These are phyloP conservation scores for Lagenidium giganteum DNA, from an alignment of 352 stramenopile genomes.

Conservation along the genomic window DNA sequence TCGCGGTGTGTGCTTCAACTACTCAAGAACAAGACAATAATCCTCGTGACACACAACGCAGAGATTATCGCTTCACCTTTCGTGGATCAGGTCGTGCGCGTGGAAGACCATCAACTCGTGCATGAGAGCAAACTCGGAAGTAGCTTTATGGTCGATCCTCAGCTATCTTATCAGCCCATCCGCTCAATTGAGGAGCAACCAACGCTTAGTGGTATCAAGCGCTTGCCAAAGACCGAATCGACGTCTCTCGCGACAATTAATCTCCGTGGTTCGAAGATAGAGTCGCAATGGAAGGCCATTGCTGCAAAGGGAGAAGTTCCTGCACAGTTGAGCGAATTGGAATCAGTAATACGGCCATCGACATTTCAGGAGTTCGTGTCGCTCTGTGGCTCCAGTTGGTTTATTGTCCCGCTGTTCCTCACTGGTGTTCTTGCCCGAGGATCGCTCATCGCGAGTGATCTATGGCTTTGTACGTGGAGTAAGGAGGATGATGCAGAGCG, in stretches of 20 bases:
- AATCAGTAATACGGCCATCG: not conserved
- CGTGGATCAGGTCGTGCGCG: slow-evolving; percentile 14
- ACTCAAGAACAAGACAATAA: slow-evolving; percentile 39
- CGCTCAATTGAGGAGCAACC: not conserved
- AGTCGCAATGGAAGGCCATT: slow-evolving; percentile 8
- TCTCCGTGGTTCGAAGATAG: slow-evolving; percentile 2
- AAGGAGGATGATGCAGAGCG: slow-evolving; percentile 3
- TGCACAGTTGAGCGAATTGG: slow-evolving; percentile 1
- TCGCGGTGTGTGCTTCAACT: slow-evolving; percentile 11
- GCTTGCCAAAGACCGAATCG: too few species aligned
- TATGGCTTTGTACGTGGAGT: slow-evolving; percentile 21
- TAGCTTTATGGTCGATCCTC: not conserved
- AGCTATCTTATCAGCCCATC: slow-evolving; percentile 9
- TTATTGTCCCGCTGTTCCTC: slow-evolving; percentile 9
- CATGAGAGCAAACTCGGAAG: slow-evolving; percentile 10
- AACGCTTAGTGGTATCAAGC: too few species aligned
- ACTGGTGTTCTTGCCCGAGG: slow-evolving; percentile 4
- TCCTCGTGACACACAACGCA: slow-evolving; percentile 88
- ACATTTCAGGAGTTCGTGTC: slow-evolving; percentile 6
- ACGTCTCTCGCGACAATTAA: not conserved
- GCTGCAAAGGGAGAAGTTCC: slow-evolving; percentile 1
- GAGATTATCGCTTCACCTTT: slow-evolving; percentile 20
- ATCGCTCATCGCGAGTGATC: slow-evolving; percentile 11
- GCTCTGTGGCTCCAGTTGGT: slow-evolving; percentile 13
- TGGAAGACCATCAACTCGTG: slow-evolving; percentile 18